Conservation (phyloP, 768 basidiomycete genomes). For the Pleurotus tuber-regium region DNA sequence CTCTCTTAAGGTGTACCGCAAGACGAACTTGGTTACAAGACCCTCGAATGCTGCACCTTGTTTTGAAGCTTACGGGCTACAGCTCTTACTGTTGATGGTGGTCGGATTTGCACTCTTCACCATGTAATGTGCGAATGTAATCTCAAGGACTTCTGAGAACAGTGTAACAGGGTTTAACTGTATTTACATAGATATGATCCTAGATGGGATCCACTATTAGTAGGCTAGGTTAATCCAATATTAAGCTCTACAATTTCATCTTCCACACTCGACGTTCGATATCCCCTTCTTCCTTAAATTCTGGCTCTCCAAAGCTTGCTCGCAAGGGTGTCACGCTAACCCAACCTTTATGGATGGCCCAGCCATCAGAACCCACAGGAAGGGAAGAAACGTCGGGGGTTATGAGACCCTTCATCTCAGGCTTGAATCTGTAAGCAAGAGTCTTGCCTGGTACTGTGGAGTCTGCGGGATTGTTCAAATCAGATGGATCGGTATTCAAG, state of each 20-base stretch:
- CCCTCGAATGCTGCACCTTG: not conserved
- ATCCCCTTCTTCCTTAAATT: conserved; percentile 14
- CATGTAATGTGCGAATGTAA: too few species aligned
- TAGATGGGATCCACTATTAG: too few species aligned
- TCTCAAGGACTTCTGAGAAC: too few species aligned
- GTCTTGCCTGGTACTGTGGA: conserved; percentile 17
- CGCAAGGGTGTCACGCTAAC: conserved; percentile 78
- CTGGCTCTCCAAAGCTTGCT: conserved; percentile 71
- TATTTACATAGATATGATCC: not conserved
- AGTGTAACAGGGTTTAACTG: too few species aligned
- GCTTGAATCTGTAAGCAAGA: conserved; percentile 73
- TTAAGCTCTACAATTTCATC: conserved; percentile 48
- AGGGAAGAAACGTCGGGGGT: conserved; percentile 53
- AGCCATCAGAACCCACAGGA: conserved; percentile 80
- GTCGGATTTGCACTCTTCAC: too few species aligned
- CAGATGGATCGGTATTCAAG: conserved; percentile 14
- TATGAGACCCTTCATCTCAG: conserved; percentile 65
- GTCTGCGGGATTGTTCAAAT: conserved; percentile 16
- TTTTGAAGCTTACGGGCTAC: not conserved
- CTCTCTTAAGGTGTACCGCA: conserved; percentile 70
- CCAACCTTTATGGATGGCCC: conserved; percentile 70
- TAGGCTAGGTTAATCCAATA: not conserved
- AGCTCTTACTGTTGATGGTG: not conserved
- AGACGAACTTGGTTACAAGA: conserved; percentile 39
- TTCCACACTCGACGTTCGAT: conserved; percentile 49